A percentile compares a stretch with the other conserved stretches of the same genome.
Conservation (phyloP, 345 rosid genomes). For the Hevea brasiliensis region DNA sequence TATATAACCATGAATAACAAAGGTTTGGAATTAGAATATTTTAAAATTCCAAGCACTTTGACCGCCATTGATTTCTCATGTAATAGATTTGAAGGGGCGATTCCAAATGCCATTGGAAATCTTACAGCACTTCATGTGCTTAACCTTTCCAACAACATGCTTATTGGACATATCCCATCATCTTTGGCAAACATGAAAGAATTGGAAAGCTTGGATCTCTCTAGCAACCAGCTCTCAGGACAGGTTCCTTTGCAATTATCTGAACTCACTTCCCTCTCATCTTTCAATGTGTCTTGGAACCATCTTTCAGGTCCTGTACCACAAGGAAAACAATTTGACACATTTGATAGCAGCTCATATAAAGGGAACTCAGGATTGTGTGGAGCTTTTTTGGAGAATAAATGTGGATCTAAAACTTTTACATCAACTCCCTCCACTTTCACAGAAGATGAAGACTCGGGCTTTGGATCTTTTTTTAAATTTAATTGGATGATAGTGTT, state of each 20-base stretch:
- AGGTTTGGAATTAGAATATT: no score
- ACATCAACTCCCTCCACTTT: no score
- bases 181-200: background rate
- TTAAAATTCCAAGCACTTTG: no score
- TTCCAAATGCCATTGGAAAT: constrained; percentile 50
- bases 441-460: background rate
- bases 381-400: background rate
- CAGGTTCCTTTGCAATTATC: background rate
- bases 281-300: background rate
- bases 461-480: background rate
- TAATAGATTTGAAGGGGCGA: constrained; percentile 34
- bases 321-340: background rate
- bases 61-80: no score
- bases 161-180: background rate
- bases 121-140: constrained; percentile 58
- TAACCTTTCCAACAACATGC: background rate
- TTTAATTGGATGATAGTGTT: background rate
- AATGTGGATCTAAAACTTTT: background rate
- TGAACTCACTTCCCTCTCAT: background rate
- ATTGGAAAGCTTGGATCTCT: constrained; percentile 5
- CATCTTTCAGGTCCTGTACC: background rate
- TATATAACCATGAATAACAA: no score
- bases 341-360: background rate
- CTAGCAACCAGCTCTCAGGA: background rate
- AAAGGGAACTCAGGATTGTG: background rate